Conservation (phyloP, 345 rosid genomes). For the Citrus maxima region DNA sequence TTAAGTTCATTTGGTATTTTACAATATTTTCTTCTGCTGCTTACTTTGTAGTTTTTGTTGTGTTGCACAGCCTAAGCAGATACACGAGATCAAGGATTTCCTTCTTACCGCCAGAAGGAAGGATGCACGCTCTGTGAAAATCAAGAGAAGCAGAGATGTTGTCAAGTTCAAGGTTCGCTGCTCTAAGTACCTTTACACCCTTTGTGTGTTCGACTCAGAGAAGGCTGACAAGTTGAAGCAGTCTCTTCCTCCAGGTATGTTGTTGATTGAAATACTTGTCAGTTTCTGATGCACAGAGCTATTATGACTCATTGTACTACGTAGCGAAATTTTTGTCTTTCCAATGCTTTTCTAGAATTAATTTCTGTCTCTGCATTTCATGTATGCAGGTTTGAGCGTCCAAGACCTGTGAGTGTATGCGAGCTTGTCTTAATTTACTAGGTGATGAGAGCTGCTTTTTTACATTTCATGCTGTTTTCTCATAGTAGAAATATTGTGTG, state of each 20-base stretch:
- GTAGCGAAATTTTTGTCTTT: neutral
- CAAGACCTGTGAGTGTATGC: constrained; percentile 50
- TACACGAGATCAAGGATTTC: constrained; percentile 94
- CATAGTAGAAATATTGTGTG: constrained; percentile 1
- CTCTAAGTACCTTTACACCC: constrained; percentile 88
- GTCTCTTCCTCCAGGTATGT: constrained; percentile 90
- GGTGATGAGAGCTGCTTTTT: constrained; percentile 4
- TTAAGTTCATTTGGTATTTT: neutral
- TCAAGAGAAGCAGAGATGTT: constrained; percentile 75
- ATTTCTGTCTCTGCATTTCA: neutral
- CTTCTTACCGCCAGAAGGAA: constrained; percentile 96
- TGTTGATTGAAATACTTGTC: neutral
- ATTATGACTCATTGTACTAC: neutral
- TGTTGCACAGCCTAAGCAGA: constrained; percentile 75
- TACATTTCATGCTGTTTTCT: neutral
- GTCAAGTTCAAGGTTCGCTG: constrained; percentile 96
- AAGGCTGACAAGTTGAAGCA: constrained; percentile 96
- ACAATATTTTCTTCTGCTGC: neutral
- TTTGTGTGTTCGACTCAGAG: constrained; percentile 78
- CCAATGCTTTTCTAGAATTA: neutral
- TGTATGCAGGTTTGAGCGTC: constrained; percentile 73
- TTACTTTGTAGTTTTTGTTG: neutral
- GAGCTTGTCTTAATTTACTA: neutral
- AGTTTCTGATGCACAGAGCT: neutral
- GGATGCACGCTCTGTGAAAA: constrained; percentile 86